A percentile compares a stretch with the other conserved stretches of the same genome.
phyloP scores from a whole-genome alignment of 331 rosid species.

The Malus hybrid region DNA sequence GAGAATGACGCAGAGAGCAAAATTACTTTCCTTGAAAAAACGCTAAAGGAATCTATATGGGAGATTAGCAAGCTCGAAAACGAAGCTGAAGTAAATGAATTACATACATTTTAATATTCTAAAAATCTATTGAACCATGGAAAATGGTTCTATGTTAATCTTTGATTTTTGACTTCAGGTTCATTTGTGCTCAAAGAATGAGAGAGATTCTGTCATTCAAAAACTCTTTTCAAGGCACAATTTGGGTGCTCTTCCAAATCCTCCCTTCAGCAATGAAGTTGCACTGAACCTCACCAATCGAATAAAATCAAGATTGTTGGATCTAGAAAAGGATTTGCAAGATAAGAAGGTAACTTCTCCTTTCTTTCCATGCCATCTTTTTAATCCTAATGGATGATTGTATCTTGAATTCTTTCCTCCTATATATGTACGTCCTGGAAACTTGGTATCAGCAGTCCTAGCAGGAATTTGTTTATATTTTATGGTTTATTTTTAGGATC shows the following conservation, averaged over 20 bases:
- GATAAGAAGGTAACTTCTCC: constrained; percentile 58
- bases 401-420: background rate
- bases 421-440: background rate
- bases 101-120: constrained; percentile 12
- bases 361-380: background rate
- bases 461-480: background rate
- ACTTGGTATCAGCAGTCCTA: background rate
- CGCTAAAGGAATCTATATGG: constrained; percentile 31
- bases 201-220: constrained; percentile 68
- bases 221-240: constrained; percentile 45
- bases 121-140: background rate
- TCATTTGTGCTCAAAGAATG: constrained; percentile 59
- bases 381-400: background rate
- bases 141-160: constrained; percentile 16
- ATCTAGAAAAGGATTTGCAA: constrained; percentile 68
- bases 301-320: constrained; percentile 56
- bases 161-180: constrained; percentile 50
- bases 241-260: constrained; percentile 65
- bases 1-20: constrained; percentile 40
- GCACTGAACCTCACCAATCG: constrained; percentile 57
- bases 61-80: constrained; percentile 70
- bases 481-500: background rate
- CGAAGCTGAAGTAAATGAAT: constrained; percentile 71
- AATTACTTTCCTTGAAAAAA: constrained; percentile 30
- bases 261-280: constrained; percentile 62